phyloP scores from a whole-genome alignment of 2,329 filamentous ascomycete species.

The Oidium heveae region DNA sequence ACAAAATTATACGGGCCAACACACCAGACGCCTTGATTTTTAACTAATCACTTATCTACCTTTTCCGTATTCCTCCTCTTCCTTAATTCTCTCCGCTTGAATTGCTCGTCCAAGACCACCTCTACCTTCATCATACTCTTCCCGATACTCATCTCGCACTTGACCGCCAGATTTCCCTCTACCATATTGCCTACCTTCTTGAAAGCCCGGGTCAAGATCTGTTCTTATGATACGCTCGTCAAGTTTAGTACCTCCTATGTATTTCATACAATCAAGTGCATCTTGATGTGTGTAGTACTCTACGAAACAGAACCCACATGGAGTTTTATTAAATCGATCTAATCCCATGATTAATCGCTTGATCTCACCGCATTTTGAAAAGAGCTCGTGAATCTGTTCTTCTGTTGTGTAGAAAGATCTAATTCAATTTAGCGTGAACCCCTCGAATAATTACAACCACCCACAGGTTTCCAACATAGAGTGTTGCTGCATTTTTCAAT shows the following conservation, averaged over 20 bases:
- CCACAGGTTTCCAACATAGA: conserved; percentile 91
- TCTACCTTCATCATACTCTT: conserved; percentile 87
- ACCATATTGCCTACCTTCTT: conserved; percentile 88
- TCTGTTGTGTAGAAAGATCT: conserved; percentile 96
- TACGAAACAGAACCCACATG: conserved; percentile 97
- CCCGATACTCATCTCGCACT: conserved; percentile 89
- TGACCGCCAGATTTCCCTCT: conserved; percentile 89
- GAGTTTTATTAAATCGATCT: conserved; percentile 90
- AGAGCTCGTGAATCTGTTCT: conserved; percentile 94
- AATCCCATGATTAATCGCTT: conserved; percentile 96
- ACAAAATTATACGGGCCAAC: too few relatives aligned
- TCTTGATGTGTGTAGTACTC: conserved; percentile 98
- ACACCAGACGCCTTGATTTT: too few relatives aligned
- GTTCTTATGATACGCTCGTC: conserved; percentile 93
- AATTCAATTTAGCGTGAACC: not conserved
- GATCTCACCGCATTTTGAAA: conserved; percentile 90
- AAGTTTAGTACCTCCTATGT: conserved; percentile 90
- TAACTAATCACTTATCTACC: conserved; percentile 19
- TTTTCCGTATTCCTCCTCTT: conserved; percentile 32
- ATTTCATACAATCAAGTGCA: conserved; percentile 94
- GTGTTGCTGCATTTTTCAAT: conserved; percentile 66
- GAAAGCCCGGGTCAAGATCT: conserved; percentile 84
- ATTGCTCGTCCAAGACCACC: conserved; percentile 70
- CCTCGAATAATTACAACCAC: conserved; percentile 11
- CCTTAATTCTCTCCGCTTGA: conserved; percentile 32